These are phyloP conservation scores for Claviceps maximensis DNA, from an alignment of 2,329 filamentous ascomycete species.

Conservation along the genomic window DNA sequence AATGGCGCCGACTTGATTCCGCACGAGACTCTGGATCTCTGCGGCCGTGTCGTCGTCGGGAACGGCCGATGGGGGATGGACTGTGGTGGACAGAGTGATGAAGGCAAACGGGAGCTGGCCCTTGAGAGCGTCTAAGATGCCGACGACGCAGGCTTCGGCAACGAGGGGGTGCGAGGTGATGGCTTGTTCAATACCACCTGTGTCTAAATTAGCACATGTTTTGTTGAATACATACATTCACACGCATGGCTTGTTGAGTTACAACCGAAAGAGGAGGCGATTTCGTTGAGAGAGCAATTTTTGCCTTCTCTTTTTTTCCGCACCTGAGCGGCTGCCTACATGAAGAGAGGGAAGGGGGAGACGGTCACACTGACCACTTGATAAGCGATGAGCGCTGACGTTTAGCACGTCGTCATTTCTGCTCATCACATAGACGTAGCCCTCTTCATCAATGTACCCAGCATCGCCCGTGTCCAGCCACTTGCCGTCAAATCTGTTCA, in stretches of 20 bases:
- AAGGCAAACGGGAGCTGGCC: constrained; percentile 90
- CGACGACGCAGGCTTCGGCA: constrained; percentile 75
- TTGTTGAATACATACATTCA: neutral
- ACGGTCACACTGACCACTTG: constrained; percentile 48
- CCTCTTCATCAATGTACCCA: constrained; percentile 68
- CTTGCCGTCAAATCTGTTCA: constrained; percentile 65
- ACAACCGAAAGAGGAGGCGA: too few species aligned
- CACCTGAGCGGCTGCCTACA: neutral
- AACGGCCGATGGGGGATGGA: constrained; percentile 37
- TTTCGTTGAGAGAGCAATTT: too few species aligned
- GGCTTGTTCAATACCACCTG: constrained; percentile 80
- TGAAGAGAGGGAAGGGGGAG: neutral
- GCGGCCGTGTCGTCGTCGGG: constrained; percentile 29
- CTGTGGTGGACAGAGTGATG: constrained; percentile 39
- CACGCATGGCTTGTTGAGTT: too few species aligned
- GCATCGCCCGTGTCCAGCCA: constrained; percentile 91
- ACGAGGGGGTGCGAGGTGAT: constrained; percentile 68
- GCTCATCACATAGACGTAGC: constrained; percentile 52
- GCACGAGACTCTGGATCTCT: constrained; percentile 63
- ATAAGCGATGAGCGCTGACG: constrained; percentile 84
- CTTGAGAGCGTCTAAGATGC: constrained; percentile 74
- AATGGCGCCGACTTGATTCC: constrained; percentile 75
- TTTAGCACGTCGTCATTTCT: constrained; percentile 80
- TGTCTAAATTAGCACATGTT: neutral
- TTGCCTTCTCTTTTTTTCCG: neutral